A percentile compares a stretch with the other conserved stretches of the same genome.
phyloP scores from a whole-genome alignment of 805 yeast genomes.

The Metschnikowia anglica region DNA sequence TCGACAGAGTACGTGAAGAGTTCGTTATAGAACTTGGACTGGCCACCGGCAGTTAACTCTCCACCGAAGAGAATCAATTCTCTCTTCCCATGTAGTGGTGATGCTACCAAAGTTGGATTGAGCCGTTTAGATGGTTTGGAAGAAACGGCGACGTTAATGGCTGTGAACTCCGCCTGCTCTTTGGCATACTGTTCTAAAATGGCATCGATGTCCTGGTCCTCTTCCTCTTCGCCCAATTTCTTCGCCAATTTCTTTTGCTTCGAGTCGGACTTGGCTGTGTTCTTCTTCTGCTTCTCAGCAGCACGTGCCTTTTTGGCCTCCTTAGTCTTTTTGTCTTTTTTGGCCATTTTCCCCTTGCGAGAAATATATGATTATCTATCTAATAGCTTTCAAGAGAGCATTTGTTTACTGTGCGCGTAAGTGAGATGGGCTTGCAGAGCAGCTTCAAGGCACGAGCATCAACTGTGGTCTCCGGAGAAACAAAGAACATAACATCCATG shows the following conservation, averaged over 20 bases:
- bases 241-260: conserved; percentile 75
- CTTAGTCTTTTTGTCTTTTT: conserved; percentile 80
- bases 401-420: conserved; percentile 2
- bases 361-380: background rate
- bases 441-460: too few relatives aligned
- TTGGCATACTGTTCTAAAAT: conserved; percentile 72
- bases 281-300: conserved; percentile 80
- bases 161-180: conserved; percentile 77
- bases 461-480: too few relatives aligned
- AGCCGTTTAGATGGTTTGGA: conserved; percentile 66
- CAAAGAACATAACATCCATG: too few relatives aligned
- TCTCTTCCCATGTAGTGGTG: conserved; percentile 69
- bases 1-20: conserved; percentile 70
- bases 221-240: conserved; percentile 78
- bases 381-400: background rate
- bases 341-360: conserved; percentile 61
- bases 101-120: conserved; percentile 72
- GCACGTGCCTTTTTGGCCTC: conserved; percentile 88
- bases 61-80: conserved; percentile 92
- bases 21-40: conserved; percentile 79
- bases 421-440: background rate
- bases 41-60: conserved; percentile 55
- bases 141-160: conserved; percentile 59
- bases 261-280: conserved; percentile 64
- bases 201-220: conserved; percentile 83